phyloP scores from a whole-genome alignment of 2,329 filamentous ascomycete genomes.

The Colletotrichum abscissum region DNA sequence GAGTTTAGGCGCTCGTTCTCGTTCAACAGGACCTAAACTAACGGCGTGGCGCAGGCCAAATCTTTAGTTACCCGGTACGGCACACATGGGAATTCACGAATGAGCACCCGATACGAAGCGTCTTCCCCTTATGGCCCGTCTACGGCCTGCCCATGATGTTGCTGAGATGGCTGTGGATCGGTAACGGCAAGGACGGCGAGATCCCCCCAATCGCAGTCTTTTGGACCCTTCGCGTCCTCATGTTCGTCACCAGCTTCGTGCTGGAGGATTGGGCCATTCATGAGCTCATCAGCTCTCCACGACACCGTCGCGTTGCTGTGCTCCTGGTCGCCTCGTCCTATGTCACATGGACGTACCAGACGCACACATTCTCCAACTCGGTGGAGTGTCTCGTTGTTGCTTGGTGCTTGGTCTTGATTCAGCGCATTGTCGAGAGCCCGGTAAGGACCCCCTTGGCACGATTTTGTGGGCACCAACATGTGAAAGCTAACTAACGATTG shows the following conservation, averaged over 20 bases:
- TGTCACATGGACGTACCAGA: conserved; percentile 98
- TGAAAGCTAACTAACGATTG: conserved; percentile 17
- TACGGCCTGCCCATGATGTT: conserved; percentile 96
- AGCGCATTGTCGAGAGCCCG: conserved; percentile 83
- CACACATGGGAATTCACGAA: conserved; percentile 97
- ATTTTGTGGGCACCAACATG: background rate
- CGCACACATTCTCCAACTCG: conserved; percentile 98
- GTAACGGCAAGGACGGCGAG: conserved; percentile 79
- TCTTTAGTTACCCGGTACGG: conserved; percentile 91
- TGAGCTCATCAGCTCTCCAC: conserved; percentile 84
- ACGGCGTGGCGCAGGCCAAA: conserved; percentile 72
- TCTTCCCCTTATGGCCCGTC: conserved; percentile 95
- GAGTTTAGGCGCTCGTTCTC: conserved; percentile 25
- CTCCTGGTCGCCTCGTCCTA: conserved; percentile 94
- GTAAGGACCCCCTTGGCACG: conserved; percentile 60
- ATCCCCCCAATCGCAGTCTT: conserved; percentile 89
- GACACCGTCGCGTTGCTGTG: conserved; percentile 78
- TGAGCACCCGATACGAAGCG: conserved; percentile 88
- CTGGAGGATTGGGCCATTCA: conserved; percentile 97
- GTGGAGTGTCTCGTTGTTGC: conserved; percentile 92
- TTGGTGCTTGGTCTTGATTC: conserved; percentile 93
- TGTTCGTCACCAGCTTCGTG: conserved; percentile 96
- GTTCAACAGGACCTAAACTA: conserved; percentile 32
- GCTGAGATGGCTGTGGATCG: conserved; percentile 91
- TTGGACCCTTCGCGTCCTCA: conserved; percentile 87